A percentile compares a stretch with the other conserved stretches of the same genome.
Conservation (phyloP, 2,329 filamentous ascomycete species). For the Pseudogymnoascus sp. region DNA sequence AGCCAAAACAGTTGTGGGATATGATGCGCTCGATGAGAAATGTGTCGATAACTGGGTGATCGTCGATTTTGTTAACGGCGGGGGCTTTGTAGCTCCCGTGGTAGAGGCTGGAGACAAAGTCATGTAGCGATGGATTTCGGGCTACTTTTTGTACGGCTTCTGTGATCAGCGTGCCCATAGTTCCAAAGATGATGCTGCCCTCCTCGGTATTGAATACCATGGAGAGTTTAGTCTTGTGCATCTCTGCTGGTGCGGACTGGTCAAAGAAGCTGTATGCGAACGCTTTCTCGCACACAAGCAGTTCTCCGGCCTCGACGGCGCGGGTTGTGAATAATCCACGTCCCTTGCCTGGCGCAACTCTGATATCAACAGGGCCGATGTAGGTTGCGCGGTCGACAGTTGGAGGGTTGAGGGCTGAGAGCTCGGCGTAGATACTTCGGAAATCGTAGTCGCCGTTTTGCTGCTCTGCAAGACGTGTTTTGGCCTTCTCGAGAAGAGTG, state of each 20-base stretch:
- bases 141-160: constrained; percentile 38
- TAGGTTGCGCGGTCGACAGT: constrained; percentile 42
- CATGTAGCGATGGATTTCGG: constrained; percentile 30
- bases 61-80: constrained; percentile 27
- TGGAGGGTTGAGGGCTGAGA: constrained; percentile 29
- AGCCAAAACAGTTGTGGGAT: constrained; percentile 37
- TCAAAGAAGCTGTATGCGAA: constrained; percentile 32
- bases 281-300: constrained; percentile 49
- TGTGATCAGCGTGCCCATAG: constrained; percentile 28
- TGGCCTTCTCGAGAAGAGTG: constrained; percentile 13
- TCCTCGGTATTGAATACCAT: constrained; percentile 8
- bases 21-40: constrained; percentile 40
- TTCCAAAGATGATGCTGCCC: constrained; percentile 1
- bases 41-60: constrained; percentile 37
- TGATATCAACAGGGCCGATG: constrained; percentile 34
- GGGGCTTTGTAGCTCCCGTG: constrained; percentile 33
- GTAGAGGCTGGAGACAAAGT: constrained; percentile 31
- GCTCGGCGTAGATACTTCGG: constrained; percentile 30
- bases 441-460: constrained; percentile 34
- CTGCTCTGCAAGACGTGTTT: constrained; percentile 32
- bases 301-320: constrained; percentile 39
- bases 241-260: not conserved
- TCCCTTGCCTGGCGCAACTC: constrained; percentile 33
- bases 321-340: constrained; percentile 43
- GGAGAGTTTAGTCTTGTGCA: not conserved